Base-by-base conservation (phyloP, 2,329 filamentous ascomycete genomes). In the Aspergillus floridensis region DNA sequence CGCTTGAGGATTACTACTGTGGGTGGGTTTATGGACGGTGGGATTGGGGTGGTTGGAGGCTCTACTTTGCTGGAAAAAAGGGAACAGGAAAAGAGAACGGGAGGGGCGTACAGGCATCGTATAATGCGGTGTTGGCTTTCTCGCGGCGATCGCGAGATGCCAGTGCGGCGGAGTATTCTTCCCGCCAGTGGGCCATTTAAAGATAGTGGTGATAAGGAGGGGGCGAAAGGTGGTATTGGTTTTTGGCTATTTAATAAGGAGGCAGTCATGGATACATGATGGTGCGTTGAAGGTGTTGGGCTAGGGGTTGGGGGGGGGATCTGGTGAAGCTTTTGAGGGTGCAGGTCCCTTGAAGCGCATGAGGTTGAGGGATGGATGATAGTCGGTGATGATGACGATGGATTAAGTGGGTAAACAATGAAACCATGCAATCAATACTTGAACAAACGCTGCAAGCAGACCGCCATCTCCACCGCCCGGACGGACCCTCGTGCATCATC, bases 131-230 rank as follows among this genome's bases (percentile, higher is more conserved):
- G 66, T 87, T 85, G 59, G 81, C 81, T 70, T 86, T 83, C 70
- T 92, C 89, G 63, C 86, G 83, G 70, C 86, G 83, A 68, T 91
- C 90, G 64, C 87, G 82, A 68, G 89, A 87, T 66, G 86, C 84
- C 65, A 98, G 82, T 65, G 89, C 88, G 62, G 85, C 81, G 63
- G 91, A 81, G 75, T 96, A 97, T 70, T 96, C 90, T 66, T 90
- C 87, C 70, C 88, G 85, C 90, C 93, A 96, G 79, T 84, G 85
- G 64, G 86, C 82, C 84, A 87, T 86, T 24, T 63, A 35, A 61
- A 14, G 32, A 35, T 35, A 11, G 32, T 16, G 32, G 50, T 60
- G 55, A 63, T 59, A 61, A 60, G 51, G 32, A 26, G 7, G 26
- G 26, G 26, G 47, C 22, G 67, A 60, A 38, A 50, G 38, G 46